Conservation (phyloP, 805 yeast species). For the Saturnispora halmiae region DNA sequence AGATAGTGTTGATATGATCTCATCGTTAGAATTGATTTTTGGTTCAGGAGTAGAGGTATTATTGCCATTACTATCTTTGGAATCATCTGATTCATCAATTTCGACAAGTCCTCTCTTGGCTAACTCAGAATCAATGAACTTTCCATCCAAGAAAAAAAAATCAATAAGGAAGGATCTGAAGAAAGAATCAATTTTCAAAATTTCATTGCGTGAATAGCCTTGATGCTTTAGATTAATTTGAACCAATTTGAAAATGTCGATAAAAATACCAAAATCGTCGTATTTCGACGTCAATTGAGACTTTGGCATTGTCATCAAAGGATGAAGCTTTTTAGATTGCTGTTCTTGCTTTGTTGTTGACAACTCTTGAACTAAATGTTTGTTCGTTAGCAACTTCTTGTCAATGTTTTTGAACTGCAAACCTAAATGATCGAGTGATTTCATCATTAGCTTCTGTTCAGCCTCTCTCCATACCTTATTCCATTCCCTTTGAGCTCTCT, state of each 20-base stretch:
- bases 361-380: slow-evolving; percentile 83
- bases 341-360: slow-evolving; percentile 90
- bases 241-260: slow-evolving; percentile 63
- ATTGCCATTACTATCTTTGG: slow-evolving; percentile 5
- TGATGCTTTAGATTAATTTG: slow-evolving; percentile 60
- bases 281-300: slow-evolving; percentile 52
- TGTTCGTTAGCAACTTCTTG: slow-evolving; percentile 81
- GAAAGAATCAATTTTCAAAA: slow-evolving; percentile 65
- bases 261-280: slow-evolving; percentile 56
- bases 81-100: slow-evolving; percentile 19
- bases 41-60: slow-evolving; percentile 8
- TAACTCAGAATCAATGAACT: slow-evolving; percentile 36
- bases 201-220: slow-evolving; percentile 70
- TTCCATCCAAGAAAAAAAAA: slow-evolving; percentile 56
- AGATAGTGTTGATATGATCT: slow-evolving; percentile 19
- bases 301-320: slow-evolving; percentile 80
- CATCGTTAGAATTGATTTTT: background rate
- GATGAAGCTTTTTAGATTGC: slow-evolving; percentile 75
- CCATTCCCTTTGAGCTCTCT: slow-evolving; percentile 96
- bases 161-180: slow-evolving; percentile 59
- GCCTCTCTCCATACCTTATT: slow-evolving; percentile 98
- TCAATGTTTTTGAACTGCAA: slow-evolving; percentile 95
- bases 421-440: slow-evolving; percentile 91
- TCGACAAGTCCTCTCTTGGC: slow-evolving; percentile 28
- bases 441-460: slow-evolving; percentile 89